Evolutionary conservation across 2,329 filamentous ascomycete species (phyloP).

Genomic region (Byssoonygena ceratinophila): DNA sequence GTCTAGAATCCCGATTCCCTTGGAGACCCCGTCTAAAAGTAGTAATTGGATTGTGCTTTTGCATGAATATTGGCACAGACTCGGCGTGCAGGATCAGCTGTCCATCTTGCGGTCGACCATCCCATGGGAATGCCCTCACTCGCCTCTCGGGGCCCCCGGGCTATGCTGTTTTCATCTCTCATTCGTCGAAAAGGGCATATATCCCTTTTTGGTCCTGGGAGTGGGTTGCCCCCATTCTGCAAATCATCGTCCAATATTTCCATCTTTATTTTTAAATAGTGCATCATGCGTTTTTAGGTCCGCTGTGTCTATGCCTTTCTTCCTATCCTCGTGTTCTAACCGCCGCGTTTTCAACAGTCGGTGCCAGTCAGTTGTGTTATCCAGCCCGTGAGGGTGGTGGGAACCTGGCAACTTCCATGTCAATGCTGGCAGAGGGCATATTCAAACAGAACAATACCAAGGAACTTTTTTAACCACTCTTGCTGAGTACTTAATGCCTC

Average conservation of each 20-base stretch:
- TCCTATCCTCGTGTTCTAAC: background rate
- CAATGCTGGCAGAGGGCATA: background rate
- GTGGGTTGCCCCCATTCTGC: background rate
- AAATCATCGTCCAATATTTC: background rate
- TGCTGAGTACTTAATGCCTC: constrained; percentile 6
- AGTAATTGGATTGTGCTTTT: background rate
- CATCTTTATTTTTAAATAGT: background rate
- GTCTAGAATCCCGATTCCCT: background rate
- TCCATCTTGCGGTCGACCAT: background rate
- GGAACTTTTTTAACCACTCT: background rate
- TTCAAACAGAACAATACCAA: constrained; percentile 8
- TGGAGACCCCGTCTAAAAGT: background rate
- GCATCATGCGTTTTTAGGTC: background rate
- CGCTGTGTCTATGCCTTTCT: background rate
- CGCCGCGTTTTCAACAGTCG: background rate
- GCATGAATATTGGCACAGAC: background rate
- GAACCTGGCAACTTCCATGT: constrained; percentile 3
- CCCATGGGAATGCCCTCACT: background rate
- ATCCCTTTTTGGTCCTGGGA: background rate
- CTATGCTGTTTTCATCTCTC: background rate
- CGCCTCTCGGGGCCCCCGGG: background rate
- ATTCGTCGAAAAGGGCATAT: background rate
- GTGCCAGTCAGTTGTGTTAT: background rate
- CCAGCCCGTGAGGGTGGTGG: background rate
- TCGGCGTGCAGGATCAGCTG: constrained; percentile 1